These are phyloP conservation scores for Anacardium occidentale DNA, from an alignment of 345 rosid genomes.

Conservation along the genomic window DNA sequence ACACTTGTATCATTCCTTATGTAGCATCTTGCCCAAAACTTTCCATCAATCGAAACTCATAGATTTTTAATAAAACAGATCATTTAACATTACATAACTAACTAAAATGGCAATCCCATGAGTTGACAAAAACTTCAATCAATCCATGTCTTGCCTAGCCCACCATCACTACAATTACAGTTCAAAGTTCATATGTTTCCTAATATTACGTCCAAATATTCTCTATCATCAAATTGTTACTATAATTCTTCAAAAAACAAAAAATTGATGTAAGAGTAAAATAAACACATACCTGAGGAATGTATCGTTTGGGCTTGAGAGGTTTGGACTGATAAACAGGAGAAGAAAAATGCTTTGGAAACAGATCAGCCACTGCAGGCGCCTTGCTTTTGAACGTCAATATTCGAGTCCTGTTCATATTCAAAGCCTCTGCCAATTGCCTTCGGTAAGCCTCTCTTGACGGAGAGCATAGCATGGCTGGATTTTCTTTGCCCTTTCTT, in stretches of 20 bases:
- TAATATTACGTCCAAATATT: neutral
- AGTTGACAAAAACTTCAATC: neutral
- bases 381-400: constrained; percentile 41
- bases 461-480: constrained; percentile 15
- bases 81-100: neutral
- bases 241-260: no score
- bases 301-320: constrained; percentile 25
- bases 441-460: constrained; percentile 32
- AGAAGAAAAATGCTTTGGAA: constrained; percentile 25
- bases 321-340: constrained; percentile 22
- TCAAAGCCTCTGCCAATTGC: constrained; percentile 31
- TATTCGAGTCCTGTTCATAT: constrained; percentile 37
- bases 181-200: neutral
- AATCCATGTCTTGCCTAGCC: neutral
- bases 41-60: neutral
- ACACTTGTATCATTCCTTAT: neutral
- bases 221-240: neutral
- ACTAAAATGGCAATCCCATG: neutral
- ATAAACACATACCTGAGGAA: constrained; percentile 28
- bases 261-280: neutral
- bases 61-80: neutral
- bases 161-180: neutral
- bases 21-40: neutral
- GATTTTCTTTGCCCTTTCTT: constrained; percentile 32
- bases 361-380: constrained; percentile 19